Evolutionary conservation across 2,329 filamentous ascomycete genomes (phyloP).

Genomic region (Talaromyces sp.): DNA sequence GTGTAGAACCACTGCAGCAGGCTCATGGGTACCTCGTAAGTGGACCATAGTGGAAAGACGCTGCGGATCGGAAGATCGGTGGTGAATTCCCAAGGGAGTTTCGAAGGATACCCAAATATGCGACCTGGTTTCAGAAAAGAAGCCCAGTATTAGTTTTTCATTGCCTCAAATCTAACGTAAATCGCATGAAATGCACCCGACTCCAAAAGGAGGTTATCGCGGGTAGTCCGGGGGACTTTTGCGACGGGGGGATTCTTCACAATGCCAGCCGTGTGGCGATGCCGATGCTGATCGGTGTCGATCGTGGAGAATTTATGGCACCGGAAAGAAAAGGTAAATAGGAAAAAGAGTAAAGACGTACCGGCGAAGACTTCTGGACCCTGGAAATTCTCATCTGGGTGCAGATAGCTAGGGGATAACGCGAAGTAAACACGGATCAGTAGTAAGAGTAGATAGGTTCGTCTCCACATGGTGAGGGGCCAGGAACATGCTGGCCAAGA

Average conservation of each 20-base stretch:
- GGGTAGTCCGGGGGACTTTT: background rate
- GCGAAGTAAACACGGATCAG: slow-evolving; percentile 92
- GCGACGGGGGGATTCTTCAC: background rate
- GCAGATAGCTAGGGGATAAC: slow-evolving; percentile 90
- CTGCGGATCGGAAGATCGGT: slow-evolving; percentile 86
- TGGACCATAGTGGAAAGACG: slow-evolving; percentile 93
- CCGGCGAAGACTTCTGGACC: slow-evolving; percentile 96
- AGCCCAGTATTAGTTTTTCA: slow-evolving; percentile 2
- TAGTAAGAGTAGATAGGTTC: slow-evolving; percentile 81
- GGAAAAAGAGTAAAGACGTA: slow-evolving; percentile 51
- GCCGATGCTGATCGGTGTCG: background rate
- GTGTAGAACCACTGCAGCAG: slow-evolving; percentile 90
- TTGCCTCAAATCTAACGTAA: background rate
- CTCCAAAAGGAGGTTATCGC: slow-evolving; percentile 4
- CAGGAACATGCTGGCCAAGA: slow-evolving; percentile 20
- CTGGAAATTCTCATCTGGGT: slow-evolving; percentile 99
- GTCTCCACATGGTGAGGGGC: slow-evolving; percentile 74
- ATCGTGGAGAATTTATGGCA: background rate
- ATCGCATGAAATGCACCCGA: background rate
- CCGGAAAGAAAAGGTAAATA: too few species aligned
- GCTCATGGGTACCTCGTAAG: slow-evolving; percentile 92
- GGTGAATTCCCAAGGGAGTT: slow-evolving; percentile 95
- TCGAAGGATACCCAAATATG: slow-evolving; percentile 88
- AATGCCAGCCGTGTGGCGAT: background rate
- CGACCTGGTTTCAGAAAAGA: slow-evolving; percentile 63